phyloP scores from a whole-genome alignment of 2,329 filamentous ascomycete species.

The Aspergillus melleus region DNA sequence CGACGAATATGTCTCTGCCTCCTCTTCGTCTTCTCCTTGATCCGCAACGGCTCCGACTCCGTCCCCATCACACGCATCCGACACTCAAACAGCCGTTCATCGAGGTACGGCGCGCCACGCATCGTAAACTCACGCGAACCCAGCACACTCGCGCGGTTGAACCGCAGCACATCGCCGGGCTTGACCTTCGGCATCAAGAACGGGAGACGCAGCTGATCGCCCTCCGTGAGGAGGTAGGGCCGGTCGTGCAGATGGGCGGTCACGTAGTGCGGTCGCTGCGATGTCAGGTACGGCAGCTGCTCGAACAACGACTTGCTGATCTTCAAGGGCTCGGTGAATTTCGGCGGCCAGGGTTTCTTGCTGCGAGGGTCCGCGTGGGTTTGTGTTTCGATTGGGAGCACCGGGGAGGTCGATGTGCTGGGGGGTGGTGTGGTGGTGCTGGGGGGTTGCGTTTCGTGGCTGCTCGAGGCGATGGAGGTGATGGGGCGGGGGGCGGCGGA shows the following conservation, averaged over 20 bases:
- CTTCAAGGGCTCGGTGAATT: constrained; percentile 39
- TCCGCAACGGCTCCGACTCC: constrained; percentile 75
- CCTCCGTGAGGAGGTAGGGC: constrained; percentile 56
- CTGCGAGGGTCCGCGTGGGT: not conserved
- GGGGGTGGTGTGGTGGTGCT: constrained; percentile 14
- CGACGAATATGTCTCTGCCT: constrained; percentile 67
- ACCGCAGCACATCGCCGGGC: constrained; percentile 80
- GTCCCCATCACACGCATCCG: constrained; percentile 80
- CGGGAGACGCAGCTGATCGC: constrained; percentile 74
- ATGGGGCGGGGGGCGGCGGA: not conserved
- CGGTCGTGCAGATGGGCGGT: constrained; percentile 49
- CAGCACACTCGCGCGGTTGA: constrained; percentile 80
- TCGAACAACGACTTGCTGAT: constrained; percentile 43
- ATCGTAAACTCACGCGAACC: constrained; percentile 90
- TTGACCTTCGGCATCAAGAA: constrained; percentile 74
- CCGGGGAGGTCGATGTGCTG: constrained; percentile 18
- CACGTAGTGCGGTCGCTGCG: constrained; percentile 50
- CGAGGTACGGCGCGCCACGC: constrained; percentile 76
- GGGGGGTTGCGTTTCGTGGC: not conserved
- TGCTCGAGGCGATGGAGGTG: not conserved
- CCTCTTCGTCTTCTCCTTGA: constrained; percentile 79
- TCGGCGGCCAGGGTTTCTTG: constrained; percentile 41
- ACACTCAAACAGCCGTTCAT: constrained; percentile 81
- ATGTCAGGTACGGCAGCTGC: constrained; percentile 45
- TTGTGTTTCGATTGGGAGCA: constrained; percentile 20